phyloP scores from a whole-genome alignment of 129 eudicot species.

The Pseudognaphalium luteoalbum region DNA sequence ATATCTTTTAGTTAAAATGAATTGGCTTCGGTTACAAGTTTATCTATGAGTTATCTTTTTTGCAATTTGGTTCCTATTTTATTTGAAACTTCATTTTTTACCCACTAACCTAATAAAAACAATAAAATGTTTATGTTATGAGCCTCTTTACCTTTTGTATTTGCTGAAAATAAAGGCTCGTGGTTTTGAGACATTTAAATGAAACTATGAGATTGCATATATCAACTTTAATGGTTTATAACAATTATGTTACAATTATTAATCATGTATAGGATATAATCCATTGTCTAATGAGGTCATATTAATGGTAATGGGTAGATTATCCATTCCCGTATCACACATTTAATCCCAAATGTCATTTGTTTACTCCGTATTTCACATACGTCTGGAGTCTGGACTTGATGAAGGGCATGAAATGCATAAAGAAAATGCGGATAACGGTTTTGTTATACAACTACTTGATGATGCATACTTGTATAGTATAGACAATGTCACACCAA shows the following conservation, averaged over 20 bases:
- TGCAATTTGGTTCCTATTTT: conserved; percentile 22
- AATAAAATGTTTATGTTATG: conserved; percentile 6
- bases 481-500: no score
- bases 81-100: conserved; percentile 4
- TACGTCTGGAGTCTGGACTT: no score
- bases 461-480: no score
- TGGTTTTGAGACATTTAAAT: not conserved
- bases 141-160: conserved; percentile 14
- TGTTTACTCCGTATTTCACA: not conserved
- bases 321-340: not conserved
- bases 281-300: not conserved
- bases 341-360: not conserved
- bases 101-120: conserved; percentile 7
- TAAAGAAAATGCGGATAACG: not conserved
- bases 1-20: conserved; percentile 13
- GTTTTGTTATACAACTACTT: no score
- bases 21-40: conserved; percentile 19
- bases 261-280: no score
- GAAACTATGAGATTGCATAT: not conserved
- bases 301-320: not conserved
- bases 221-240: not conserved
- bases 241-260: not conserved
- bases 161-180: not conserved
- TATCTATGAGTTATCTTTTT: not conserved
- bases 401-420: not conserved